These are phyloP conservation scores for Hibiscus mutabilis DNA, from an alignment of 345 rosid species.

Conservation along the genomic window DNA sequence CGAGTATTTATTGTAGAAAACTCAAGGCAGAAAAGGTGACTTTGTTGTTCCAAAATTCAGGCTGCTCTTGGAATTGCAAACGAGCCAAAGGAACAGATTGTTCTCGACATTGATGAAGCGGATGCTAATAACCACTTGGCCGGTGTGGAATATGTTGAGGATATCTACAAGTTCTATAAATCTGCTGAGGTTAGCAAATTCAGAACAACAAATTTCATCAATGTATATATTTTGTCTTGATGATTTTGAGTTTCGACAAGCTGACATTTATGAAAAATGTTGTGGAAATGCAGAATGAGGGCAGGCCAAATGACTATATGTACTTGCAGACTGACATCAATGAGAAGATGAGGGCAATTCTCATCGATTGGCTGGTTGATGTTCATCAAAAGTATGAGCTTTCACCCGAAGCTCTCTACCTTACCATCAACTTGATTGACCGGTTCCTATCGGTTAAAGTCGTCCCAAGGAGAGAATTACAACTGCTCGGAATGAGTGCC, in stretches of 20 bases:
- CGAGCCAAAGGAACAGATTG: conserved; percentile 38
- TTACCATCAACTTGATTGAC: conserved; percentile 73
- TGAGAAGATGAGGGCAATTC: conserved; percentile 82
- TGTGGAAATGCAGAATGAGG: conserved; percentile 50
- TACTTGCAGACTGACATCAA: conserved; percentile 64
- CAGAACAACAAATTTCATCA: background rate
- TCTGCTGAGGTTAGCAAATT: conserved; percentile 51
- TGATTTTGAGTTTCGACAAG: background rate
- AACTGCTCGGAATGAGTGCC: conserved; percentile 80
- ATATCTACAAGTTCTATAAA: conserved; percentile 81
- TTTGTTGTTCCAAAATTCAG: background rate
- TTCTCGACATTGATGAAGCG: conserved; percentile 62
- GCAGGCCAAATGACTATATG: conserved; percentile 61
- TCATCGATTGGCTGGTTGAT: conserved; percentile 85
- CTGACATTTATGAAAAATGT: background rate
- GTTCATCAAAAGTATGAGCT: conserved; percentile 85
- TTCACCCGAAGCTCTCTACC: conserved; percentile 77
- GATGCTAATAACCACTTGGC: conserved; percentile 70
- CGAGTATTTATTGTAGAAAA: background rate
- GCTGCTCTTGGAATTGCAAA: conserved; percentile 44
- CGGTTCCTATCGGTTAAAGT: conserved; percentile 60
- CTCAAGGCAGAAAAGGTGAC: no score
- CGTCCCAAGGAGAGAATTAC: conserved; percentile 72
- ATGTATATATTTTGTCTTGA: background rate
- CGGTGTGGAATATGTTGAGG: conserved; percentile 81